A percentile compares a stretch with the other conserved stretches of the same genome.
phyloP scores from a whole-genome alignment of 1,284 basidiomycete species.

The Austroboletus novae-zelandiae region DNA sequence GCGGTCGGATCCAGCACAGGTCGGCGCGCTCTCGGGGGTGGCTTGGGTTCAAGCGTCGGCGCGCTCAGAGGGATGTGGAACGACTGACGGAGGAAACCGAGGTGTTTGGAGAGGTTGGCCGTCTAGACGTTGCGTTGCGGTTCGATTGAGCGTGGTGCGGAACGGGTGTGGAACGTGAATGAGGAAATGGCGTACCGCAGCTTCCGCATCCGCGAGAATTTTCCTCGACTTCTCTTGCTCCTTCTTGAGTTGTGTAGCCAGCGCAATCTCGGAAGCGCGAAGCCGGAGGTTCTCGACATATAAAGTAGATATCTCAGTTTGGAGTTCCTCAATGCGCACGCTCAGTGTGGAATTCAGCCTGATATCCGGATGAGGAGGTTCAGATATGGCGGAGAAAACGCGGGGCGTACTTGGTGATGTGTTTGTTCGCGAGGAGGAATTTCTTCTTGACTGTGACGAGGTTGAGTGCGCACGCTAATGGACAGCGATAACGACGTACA shows the following conservation, averaged over 20 bases:
- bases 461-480: constrained; percentile 12
- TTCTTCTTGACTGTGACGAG: constrained; percentile 77
- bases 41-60: constrained; percentile 41
- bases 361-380: constrained; percentile 9
- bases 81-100: constrained; percentile 61
- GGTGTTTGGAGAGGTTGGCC: constrained; percentile 60
- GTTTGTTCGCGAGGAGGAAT: constrained; percentile 83
- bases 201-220: constrained; percentile 68
- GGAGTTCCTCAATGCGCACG: constrained; percentile 78
- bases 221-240: constrained; percentile 73
- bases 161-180: not conserved
- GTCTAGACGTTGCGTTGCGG: constrained; percentile 39
- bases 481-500: constrained; percentile 48
- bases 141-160: not conserved
- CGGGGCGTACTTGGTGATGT: constrained; percentile 72
- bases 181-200: constrained; percentile 52
- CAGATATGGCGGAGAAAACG: constrained; percentile 4
- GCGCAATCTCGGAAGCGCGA: constrained; percentile 73
- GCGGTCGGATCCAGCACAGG: constrained; percentile 40
- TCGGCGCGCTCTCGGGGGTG: constrained; percentile 46
- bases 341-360: constrained; percentile 82
- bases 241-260: constrained; percentile 69
- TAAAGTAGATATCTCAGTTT: constrained; percentile 73
- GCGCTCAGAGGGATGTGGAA: constrained; percentile 42
- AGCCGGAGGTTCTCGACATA: constrained; percentile 79